Percentiles rank a stretch among this genome's conserved stretches.
Conservation (phyloP, 2,329 filamentous ascomycete species). For the Aspergillus brasiliensis region DNA sequence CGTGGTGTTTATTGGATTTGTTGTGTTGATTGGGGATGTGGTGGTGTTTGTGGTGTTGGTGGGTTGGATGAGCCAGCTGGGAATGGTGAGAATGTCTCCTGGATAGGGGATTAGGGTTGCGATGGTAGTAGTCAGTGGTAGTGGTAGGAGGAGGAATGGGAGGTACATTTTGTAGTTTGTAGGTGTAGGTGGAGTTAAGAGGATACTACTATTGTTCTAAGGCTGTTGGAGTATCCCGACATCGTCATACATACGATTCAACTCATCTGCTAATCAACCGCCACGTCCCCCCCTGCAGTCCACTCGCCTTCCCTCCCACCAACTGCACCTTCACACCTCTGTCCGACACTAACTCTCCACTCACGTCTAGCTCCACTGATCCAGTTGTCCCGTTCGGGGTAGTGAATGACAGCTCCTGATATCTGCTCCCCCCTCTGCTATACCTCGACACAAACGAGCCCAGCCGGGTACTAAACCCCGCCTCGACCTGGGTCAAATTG, state of each 20-base stretch:
- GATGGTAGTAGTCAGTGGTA: neutral
- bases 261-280: neutral
- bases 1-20: constrained; percentile 56
- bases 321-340: neutral
- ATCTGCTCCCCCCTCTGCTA: neutral
- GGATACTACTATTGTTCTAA: too few relatives aligned
- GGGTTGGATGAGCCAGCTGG: constrained; percentile 56
- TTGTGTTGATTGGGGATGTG: constrained; percentile 47
- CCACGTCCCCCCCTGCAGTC: constrained; percentile 2
- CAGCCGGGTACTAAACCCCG: constrained; percentile 40
- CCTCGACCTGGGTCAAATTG: constrained; percentile 38
- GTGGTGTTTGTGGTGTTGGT: constrained; percentile 40
- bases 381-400: constrained; percentile 11
- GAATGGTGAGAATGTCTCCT: constrained; percentile 30
- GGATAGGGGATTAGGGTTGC: constrained; percentile 7
- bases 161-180: too few relatives aligned
- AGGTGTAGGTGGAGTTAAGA: too few relatives aligned
- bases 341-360: neutral
- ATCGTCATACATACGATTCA: neutral
- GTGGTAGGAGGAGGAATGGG: too few relatives aligned
- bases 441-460: constrained; percentile 35
- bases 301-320: neutral
- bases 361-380: neutral
- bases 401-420: constrained; percentile 8
- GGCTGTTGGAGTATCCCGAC: too few relatives aligned